Base-by-base conservation (phyloP, 139 green algal species). In the Spirogloea muscicola region DNA sequence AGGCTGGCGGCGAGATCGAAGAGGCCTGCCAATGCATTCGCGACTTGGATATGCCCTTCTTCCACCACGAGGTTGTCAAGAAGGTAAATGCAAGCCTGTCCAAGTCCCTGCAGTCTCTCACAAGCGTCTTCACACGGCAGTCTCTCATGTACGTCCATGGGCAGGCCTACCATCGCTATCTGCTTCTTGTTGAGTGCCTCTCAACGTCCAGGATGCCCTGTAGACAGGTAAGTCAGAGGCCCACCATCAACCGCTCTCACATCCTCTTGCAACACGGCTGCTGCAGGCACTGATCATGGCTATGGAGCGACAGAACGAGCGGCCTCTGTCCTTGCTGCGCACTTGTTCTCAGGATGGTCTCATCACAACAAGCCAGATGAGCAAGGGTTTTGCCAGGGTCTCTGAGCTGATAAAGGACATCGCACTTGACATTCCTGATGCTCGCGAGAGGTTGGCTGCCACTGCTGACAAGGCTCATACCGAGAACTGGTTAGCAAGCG, bases 1-100 rank as follows among this genome's bases (percentile, higher is more conserved):
- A 94, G 48, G 85, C 86, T 43, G 89, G 84, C 0, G 83, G 74
- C 49, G 91, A 87, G 51, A 29, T 81, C 9, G 48, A 27, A 7
- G 78, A 84, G 44, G 78, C 78, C 9, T 84, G 79, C 74, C 49
- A 61, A 34, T 85, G 77, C 78, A 59, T 84, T 7, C 68, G 75
- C 33, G 65, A 85, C 36, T 34, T 85, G 3, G 43, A 66, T 25
- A 18, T 66, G 46, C 75, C 79, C 46, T 84, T 84, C 65, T 84
- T 85, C 76, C 63, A 86, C 77, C 78, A 84, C 65, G 78, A 84
- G 78, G 73, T 81, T 51, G 43, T 51, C n/a, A n/a, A n/a, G n/a
- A n/a, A n/a, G n/a, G n/a, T n/a, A n/a, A n/a, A n/a, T n/a, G n/a
- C n/a, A n/a, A n/a, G n/a, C n/a, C n/a, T n/a, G n/a, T n/a, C n/a